phyloP scores from a whole-genome alignment of 805 yeast species.

The Monosporozyma siamensis region DNA sequence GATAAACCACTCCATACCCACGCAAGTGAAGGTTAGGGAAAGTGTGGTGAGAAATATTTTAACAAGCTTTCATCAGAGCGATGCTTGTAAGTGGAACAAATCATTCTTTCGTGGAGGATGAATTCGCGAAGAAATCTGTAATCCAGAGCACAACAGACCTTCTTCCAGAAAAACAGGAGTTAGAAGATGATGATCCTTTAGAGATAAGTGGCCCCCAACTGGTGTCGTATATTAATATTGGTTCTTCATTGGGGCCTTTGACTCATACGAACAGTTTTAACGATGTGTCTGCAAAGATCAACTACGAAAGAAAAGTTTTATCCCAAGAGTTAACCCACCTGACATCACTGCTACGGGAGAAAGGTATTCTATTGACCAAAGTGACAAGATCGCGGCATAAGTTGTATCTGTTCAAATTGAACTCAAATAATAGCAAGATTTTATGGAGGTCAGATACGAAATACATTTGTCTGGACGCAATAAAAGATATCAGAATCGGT shows the following conservation, averaged over 20 bases:
- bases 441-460: constrained; percentile 25
- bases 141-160: no score
- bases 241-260: constrained; percentile 15
- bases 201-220: neutral
- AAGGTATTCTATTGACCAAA: constrained; percentile 21
- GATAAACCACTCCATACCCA: no score
- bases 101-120: no score
- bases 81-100: no score
- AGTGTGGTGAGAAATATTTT: no score
- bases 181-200: neutral
- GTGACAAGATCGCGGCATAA: constrained; percentile 26
- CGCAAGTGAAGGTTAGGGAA: no score
- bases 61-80: no score
- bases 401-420: constrained; percentile 17
- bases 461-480: constrained; percentile 24
- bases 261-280: constrained; percentile 17
- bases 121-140: no score
- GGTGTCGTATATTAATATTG: neutral
- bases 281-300: constrained; percentile 10
- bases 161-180: no score
- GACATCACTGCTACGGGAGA: constrained; percentile 9
- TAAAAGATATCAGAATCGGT: constrained; percentile 37
- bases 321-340: constrained; percentile 7
- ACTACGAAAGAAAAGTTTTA: constrained; percentile 4
- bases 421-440: constrained; percentile 14